Percentiles rank a stretch among this genome's conserved stretches.
These are phyloP conservation scores for Paecilomyces dactylethromorphus DNA, from an alignment of 2,329 filamentous ascomycete genomes.

Conservation along the genomic window DNA sequence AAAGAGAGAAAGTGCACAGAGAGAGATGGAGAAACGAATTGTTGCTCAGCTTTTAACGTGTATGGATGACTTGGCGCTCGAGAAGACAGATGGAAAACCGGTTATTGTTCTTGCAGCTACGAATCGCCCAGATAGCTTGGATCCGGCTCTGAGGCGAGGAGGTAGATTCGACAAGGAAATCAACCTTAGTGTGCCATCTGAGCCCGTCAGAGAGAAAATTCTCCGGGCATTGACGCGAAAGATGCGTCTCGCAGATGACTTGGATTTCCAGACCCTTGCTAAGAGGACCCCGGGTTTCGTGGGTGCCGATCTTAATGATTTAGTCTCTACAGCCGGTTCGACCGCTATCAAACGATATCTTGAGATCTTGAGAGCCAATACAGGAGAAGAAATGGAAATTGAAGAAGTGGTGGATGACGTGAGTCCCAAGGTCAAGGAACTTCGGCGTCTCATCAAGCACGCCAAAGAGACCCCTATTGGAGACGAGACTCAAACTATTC, in stretches of 20 bases:
- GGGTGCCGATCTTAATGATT: conserved; percentile 74
- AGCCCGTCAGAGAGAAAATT: conserved; percentile 70
- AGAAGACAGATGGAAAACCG: conserved; percentile 65
- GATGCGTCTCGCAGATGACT: conserved; percentile 57
- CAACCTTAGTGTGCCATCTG: conserved; percentile 80
- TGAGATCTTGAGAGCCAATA: conserved; percentile 44
- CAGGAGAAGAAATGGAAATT: conserved; percentile 47
- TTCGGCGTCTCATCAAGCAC: conserved; percentile 49
- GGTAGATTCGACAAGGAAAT: conserved; percentile 79
- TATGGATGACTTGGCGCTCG: conserved; percentile 72
- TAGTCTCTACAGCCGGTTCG: conserved; percentile 59
- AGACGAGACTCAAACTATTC: conserved; percentile 48
- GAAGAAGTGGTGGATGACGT: conserved; percentile 32
- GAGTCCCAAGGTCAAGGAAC: conserved; percentile 36
- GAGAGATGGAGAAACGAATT: conserved; percentile 85
- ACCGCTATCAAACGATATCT: conserved; percentile 58
- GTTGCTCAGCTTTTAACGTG: conserved; percentile 76
- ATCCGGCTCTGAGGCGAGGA: conserved; percentile 66
- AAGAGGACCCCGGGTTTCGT: conserved; percentile 89
- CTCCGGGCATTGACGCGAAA: conserved; percentile 65
- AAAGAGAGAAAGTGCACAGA: conserved; percentile 74
- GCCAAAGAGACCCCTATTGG: conserved; percentile 47
- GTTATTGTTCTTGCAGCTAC: conserved; percentile 90
- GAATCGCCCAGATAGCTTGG: conserved; percentile 78
- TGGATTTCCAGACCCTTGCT: conserved; percentile 69